These are phyloP conservation scores for Verticillium dahliae DNA, from an alignment of 2,329 filamentous ascomycete species.

Conservation along the genomic window DNA sequence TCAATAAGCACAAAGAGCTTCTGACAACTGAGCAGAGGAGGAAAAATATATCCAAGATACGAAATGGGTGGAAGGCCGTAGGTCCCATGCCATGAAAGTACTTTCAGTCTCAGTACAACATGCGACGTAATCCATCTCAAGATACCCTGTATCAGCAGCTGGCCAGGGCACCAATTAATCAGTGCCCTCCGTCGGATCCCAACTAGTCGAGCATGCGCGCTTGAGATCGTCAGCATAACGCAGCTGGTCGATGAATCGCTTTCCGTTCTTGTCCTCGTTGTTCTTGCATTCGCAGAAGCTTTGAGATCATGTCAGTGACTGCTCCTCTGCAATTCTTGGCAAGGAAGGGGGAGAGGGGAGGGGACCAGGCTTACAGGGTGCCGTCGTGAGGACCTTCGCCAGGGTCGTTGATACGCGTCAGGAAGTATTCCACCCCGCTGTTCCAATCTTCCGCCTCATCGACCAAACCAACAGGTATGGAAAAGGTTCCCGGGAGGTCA, in stretches of 20 bases:
- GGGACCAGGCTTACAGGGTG: background rate
- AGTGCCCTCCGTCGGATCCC: background rate
- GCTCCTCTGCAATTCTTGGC: background rate
- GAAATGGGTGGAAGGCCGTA: too few relatives aligned
- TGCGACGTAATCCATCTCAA: too few relatives aligned
- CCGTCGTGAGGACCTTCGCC: background rate
- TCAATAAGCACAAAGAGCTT: too few relatives aligned
- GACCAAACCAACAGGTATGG: background rate
- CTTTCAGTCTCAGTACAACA: too few relatives aligned
- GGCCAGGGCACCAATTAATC: background rate
- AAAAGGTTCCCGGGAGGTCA: background rate
- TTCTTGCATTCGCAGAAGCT: background rate
- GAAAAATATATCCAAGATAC: too few relatives aligned
- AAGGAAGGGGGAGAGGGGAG: background rate
- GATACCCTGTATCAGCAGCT: too few relatives aligned
- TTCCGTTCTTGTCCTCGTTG: background rate
- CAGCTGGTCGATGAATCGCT: background rate
- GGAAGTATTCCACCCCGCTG: background rate
- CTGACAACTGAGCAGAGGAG: too few relatives aligned
- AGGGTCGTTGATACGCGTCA: background rate
- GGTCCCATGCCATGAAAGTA: too few relatives aligned
- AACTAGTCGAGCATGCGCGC: background rate
- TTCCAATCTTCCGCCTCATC: background rate
- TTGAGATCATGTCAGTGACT: background rate
- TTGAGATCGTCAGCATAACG: background rate